Evolutionary conservation across 1,284 basidiomycete genomes (phyloP).

Genomic region (Trichosporon faecale): DNA sequence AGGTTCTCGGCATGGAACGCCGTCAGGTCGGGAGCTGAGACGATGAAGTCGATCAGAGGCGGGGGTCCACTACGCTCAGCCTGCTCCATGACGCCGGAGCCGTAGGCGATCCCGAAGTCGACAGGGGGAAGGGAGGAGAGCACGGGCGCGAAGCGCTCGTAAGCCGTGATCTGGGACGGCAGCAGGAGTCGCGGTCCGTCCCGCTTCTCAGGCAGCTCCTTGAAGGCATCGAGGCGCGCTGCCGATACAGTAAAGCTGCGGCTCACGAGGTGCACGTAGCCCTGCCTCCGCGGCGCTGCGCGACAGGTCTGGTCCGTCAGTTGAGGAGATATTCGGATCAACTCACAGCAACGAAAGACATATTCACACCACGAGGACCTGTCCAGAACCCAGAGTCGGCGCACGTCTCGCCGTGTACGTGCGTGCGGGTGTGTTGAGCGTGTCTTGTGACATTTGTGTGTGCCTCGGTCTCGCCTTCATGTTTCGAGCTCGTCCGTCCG

Average conservation of each 20-base stretch:
- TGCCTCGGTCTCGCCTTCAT: not conserved
- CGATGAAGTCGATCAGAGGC: conserved; percentile 93
- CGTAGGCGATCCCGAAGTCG: conserved; percentile 51
- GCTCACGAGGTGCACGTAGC: not conserved
- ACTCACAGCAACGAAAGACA: not conserved
- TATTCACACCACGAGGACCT: not conserved
- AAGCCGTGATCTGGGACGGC: conserved; percentile 21
- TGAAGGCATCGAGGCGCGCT: not conserved
- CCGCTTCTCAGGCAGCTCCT: not conserved
- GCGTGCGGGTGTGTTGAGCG: not conserved
- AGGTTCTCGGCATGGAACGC: conserved; percentile 97
- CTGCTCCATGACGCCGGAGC: conserved; percentile 49
- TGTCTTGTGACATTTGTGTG: conserved; percentile 4
- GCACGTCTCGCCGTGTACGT: not conserved
- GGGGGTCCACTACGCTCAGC: conserved; percentile 35
- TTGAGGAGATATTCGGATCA: not conserved
- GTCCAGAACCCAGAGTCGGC: not conserved
- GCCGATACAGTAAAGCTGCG: not conserved
- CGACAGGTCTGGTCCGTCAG: not conserved
- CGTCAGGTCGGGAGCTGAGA: conserved; percentile 83
- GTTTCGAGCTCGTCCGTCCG: not conserved
- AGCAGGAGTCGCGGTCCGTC: not conserved
- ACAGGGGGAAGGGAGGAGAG: conserved; percentile 40
- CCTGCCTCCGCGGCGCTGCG: not conserved
- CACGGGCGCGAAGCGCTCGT: conserved; percentile 38